phyloP scores from a whole-genome alignment of 768 basidiomycete species.

The Rubroboletus satanas region DNA sequence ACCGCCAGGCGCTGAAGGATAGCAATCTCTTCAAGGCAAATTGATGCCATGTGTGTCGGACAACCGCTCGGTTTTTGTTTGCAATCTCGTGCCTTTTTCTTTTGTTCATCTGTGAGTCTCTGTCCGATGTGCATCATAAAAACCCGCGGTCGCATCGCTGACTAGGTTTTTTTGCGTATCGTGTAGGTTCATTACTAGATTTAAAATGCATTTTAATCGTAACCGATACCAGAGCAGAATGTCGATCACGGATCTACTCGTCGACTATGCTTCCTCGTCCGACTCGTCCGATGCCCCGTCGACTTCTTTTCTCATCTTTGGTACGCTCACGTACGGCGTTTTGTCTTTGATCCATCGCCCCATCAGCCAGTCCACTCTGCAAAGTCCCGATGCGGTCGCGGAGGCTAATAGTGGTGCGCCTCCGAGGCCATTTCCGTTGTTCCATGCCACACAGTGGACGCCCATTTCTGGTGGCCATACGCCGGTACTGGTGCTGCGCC shows the following conservation, averaged over 20 bases:
- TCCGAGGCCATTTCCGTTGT: slow-evolving; percentile 65
- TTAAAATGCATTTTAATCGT: neutral
- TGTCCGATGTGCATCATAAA: neutral
- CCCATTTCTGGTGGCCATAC: slow-evolving; percentile 80
- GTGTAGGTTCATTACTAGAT: neutral
- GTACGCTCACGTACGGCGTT: slow-evolving; percentile 62
- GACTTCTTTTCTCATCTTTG: slow-evolving; percentile 59
- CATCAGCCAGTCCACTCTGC: slow-evolving; percentile 74
- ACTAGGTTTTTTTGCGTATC: neutral
- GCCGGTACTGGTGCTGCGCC: slow-evolving; percentile 43
- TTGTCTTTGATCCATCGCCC: slow-evolving; percentile 71
- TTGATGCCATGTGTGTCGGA: slow-evolving; percentile 28
- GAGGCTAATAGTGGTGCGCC: slow-evolving; percentile 64
- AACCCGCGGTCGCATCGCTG: neutral
- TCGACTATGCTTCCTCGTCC: slow-evolving; percentile 19
- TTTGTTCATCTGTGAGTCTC: neutral
- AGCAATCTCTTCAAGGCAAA: slow-evolving; percentile 85
- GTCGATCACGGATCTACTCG: neutral
- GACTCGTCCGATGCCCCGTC: slow-evolving; percentile 37
- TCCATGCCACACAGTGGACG: slow-evolving; percentile 80
- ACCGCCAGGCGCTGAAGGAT: slow-evolving; percentile 70
- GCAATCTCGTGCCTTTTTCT: too few relatives aligned
- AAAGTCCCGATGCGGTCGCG: slow-evolving; percentile 80
- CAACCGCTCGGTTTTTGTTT: neutral
- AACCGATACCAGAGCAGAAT: too few relatives aligned